Percentiles rank a stretch among this genome's conserved stretches.
Evolutionary conservation across 441 rosid genomes (phyloP).

Genomic region (Gossypium trilobum): DNA sequence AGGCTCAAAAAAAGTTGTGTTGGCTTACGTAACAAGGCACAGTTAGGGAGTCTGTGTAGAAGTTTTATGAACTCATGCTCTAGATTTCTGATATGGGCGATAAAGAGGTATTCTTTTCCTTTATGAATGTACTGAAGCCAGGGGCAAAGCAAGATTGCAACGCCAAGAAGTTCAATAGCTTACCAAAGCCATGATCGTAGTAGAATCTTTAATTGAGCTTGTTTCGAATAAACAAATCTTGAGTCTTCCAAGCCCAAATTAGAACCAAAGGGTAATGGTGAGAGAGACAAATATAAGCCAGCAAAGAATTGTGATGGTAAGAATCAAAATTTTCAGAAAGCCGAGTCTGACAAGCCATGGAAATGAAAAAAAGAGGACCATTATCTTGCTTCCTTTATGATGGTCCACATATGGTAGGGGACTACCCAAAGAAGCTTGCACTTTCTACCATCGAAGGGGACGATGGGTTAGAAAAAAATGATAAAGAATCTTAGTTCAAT

Average conservation of each 20-base stretch:
- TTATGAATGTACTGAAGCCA: background rate
- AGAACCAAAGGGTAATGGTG: background rate
- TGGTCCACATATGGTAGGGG: background rate
- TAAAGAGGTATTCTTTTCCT: too few species aligned
- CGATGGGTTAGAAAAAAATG: too few species aligned
- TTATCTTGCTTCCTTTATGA: background rate
- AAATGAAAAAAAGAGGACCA: background rate
- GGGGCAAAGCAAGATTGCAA: background rate
- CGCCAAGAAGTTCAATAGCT: background rate
- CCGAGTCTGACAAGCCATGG: background rate
- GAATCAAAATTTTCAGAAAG: background rate
- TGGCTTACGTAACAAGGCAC: background rate
- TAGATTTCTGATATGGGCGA: background rate
- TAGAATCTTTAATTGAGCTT: background rate
- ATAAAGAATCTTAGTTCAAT: too few species aligned
- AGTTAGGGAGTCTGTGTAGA: background rate
- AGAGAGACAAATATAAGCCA: too few species aligned
- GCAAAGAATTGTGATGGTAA: background rate
- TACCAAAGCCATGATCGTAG: background rate
- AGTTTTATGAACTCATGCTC: background rate
- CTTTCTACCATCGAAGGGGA: background rate
- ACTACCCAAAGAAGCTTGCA: too few species aligned
- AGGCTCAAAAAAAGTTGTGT: background rate
- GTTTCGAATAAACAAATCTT: background rate
- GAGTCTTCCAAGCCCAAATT: background rate